Conservation (phyloP, 768 basidiomycete species). For the Sporobolomyces pararoseus region DNA sequence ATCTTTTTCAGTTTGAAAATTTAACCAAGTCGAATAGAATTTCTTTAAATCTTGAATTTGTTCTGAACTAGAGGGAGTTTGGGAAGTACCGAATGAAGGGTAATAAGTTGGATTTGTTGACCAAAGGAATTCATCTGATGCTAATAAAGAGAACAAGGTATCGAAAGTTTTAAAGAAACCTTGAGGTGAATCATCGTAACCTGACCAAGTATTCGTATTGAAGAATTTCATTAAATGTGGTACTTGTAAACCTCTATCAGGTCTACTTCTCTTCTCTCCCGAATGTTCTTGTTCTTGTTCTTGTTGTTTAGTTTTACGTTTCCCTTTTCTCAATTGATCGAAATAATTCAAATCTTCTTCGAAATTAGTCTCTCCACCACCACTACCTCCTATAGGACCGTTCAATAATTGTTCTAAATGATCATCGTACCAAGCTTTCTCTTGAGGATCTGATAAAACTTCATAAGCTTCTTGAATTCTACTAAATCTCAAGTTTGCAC, state of each 20-base stretch:
- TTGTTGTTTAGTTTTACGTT: conserved; percentile 51
- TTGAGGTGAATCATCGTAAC: conserved; percentile 67
- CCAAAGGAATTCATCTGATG: conserved; percentile 59
- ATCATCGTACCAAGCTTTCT: conserved; percentile 96
- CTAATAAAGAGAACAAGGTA: conserved; percentile 76
- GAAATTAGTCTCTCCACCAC: background rate
- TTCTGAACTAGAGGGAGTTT: conserved; percentile 54
- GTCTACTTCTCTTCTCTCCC: no score
- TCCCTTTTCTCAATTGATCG: conserved; percentile 74
- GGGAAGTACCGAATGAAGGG: conserved; percentile 67
- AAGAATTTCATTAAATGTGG: conserved; percentile 82
- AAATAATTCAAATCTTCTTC: conserved; percentile 74
- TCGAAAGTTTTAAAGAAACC: conserved; percentile 86
- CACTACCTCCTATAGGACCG: background rate
- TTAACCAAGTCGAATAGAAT: conserved; percentile 63
- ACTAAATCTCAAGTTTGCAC: conserved; percentile 80
- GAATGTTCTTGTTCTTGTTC: conserved; percentile 46
- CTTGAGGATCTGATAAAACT: conserved; percentile 91
- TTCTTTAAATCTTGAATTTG: no score
- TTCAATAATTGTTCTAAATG: conserved; percentile 53
- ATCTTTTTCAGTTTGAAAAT: conserved; percentile 79
- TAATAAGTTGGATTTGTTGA: conserved; percentile 54
- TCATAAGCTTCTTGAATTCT: conserved; percentile 92
- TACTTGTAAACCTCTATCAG: conserved; percentile 52
- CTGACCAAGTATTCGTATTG: conserved; percentile 64